Conservation (phyloP, 352 stramenopile species). For the Peronospora destructor region DNA sequence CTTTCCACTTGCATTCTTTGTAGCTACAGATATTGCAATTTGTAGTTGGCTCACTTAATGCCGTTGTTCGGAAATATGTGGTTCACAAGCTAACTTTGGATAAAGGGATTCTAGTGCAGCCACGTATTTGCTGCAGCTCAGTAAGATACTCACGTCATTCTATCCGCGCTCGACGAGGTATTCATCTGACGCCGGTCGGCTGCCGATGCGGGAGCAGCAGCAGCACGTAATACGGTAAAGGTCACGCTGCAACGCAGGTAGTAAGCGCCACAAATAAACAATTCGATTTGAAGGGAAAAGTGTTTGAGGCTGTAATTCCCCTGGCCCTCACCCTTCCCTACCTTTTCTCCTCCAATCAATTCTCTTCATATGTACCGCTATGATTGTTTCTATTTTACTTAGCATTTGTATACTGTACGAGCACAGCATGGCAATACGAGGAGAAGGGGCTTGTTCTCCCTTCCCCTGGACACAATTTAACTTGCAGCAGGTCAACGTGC, state of each 20-base stretch:
- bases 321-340: slow-evolving; percentile 46
- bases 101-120: too few relatives aligned
- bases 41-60: too few relatives aligned
- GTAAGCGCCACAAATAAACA: not conserved
- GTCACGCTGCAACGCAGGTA: too few relatives aligned
- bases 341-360: slow-evolving; percentile 48
- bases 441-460: slow-evolving; percentile 21
- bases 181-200: too few relatives aligned
- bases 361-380: slow-evolving; percentile 12
- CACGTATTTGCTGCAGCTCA: too few relatives aligned
- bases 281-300: slow-evolving; percentile 12
- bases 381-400: slow-evolving; percentile 3
- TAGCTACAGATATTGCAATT: too few relatives aligned
- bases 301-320: slow-evolving; percentile 24
- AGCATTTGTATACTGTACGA: not conserved
- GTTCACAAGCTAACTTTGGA: too few relatives aligned
- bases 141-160: too few relatives aligned
- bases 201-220: not conserved
- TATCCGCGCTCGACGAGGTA: too few relatives aligned
- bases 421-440: slow-evolving; percentile 5
- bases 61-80: too few relatives aligned
- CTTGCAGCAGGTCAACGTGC: slow-evolving; percentile 11
- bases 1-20: too few relatives aligned
- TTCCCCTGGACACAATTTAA: slow-evolving; percentile 20
- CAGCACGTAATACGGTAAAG: not conserved